phyloP scores from a whole-genome alignment of 2,329 filamentous ascomycete genomes.

The Penicillium sp. region DNA sequence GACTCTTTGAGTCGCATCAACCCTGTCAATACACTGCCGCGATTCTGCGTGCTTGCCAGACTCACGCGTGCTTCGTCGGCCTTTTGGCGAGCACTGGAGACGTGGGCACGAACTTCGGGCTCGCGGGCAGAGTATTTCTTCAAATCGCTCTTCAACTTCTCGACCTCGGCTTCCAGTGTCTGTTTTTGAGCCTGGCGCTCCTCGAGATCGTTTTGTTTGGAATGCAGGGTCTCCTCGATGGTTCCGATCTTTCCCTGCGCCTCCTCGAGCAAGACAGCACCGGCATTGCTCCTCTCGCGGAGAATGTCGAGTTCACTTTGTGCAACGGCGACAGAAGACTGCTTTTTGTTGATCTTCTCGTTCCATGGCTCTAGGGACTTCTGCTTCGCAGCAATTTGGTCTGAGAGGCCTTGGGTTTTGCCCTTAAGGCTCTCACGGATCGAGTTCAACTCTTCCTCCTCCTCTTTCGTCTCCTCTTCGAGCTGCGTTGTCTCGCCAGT shows the following conservation, averaged over 20 bases:
- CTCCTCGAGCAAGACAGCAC: slow-evolving; percentile 78
- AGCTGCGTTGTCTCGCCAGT: slow-evolving; percentile 70
- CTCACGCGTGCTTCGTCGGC: slow-evolving; percentile 93
- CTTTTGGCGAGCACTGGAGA: slow-evolving; percentile 88
- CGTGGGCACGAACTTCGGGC: slow-evolving; percentile 74
- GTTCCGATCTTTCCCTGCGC: slow-evolving; percentile 72
- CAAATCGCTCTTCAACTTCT: slow-evolving; percentile 69
- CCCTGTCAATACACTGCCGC: slow-evolving; percentile 86
- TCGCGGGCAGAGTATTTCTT: slow-evolving; percentile 72
- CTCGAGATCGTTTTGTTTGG: slow-evolving; percentile 72
- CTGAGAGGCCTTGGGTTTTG: slow-evolving; percentile 91
- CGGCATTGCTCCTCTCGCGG: slow-evolving; percentile 82
- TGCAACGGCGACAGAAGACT: slow-evolving; percentile 88
- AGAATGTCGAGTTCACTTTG: slow-evolving; percentile 93
- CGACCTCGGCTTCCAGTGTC: slow-evolving; percentile 69
- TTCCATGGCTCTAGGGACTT: slow-evolving; percentile 95
- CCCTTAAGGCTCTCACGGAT: slow-evolving; percentile 88
- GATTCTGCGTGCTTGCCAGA: slow-evolving; percentile 83
- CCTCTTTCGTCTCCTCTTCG: slow-evolving; percentile 70
- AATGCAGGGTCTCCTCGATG: slow-evolving; percentile 67
- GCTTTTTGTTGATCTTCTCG: slow-evolving; percentile 94
- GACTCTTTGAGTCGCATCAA: slow-evolving; percentile 95
- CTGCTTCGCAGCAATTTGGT: slow-evolving; percentile 87
- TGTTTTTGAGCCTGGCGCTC: slow-evolving; percentile 70
- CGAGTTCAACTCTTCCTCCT: slow-evolving; percentile 76